Conservation (phyloP, 306 rosid genomes). For the Urtica urens region DNA sequence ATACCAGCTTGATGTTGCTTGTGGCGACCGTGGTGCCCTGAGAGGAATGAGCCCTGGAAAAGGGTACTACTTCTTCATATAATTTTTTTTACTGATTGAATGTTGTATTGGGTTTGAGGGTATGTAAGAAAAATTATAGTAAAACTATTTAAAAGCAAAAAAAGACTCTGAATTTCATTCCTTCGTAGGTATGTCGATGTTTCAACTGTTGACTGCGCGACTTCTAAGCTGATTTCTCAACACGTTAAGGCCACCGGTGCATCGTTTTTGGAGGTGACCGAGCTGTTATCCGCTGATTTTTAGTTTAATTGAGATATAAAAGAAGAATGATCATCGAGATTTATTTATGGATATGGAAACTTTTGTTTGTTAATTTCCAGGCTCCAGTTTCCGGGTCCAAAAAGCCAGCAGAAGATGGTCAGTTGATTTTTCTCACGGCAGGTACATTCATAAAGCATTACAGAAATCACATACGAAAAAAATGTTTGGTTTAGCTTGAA, state of each 20-base stretch:
- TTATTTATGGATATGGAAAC: slow-evolving; percentile 3
- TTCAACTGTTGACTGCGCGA: slow-evolving; percentile 77
- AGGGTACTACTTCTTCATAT: slow-evolving; percentile 65
- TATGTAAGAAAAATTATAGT: no score
- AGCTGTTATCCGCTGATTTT: slow-evolving; percentile 7
- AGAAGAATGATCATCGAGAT: not conserved
- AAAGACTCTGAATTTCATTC: no score
- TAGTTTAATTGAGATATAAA: not conserved
- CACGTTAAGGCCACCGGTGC: slow-evolving; percentile 72
- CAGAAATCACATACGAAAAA: no score
- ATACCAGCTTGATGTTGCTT: slow-evolving; percentile 80
- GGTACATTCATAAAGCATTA: no score
- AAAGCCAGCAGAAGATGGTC: slow-evolving; percentile 96
- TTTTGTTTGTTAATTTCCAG: slow-evolving; percentile 27
- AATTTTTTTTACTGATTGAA: no score
- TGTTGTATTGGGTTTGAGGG: no score
- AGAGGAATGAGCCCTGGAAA: slow-evolving; percentile 76
- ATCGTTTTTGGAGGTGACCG: slow-evolving; percentile 65
- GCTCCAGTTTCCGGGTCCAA: slow-evolving; percentile 99
- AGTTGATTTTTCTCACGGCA: slow-evolving; percentile 91
- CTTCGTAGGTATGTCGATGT: slow-evolving; percentile 93
- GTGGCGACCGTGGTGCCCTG: slow-evolving; percentile 68
- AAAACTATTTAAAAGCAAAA: no score
- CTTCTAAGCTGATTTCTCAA: slow-evolving; percentile 58
- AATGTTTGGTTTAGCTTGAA: no score